A percentile compares a stretch with the other conserved stretches of the same genome.
phyloP scores from a whole-genome alignment of 345 rosid genomes.

The Chamaenerion angustifolium region DNA sequence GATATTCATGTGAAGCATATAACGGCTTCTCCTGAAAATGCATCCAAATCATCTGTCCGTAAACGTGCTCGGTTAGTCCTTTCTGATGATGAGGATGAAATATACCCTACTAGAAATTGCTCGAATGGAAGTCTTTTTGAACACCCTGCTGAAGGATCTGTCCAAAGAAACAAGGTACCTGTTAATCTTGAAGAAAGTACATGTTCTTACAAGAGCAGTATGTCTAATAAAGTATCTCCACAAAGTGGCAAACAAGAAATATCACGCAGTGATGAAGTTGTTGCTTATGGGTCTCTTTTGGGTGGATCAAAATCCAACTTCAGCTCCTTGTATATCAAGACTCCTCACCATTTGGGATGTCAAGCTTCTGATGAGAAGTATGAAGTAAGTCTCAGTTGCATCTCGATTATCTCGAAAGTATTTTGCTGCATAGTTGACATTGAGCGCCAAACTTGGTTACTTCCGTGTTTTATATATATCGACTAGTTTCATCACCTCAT shows the following conservation, averaged over 20 bases:
- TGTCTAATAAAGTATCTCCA: slow-evolving; percentile 19
- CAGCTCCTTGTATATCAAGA: slow-evolving; percentile 17
- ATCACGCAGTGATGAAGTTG: slow-evolving; percentile 25
- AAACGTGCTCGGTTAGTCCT: slow-evolving; percentile 60
- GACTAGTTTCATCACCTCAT: too few relatives aligned
- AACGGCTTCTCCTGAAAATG: slow-evolving; percentile 19
- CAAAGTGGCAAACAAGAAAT: slow-evolving; percentile 23
- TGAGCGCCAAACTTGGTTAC: too few relatives aligned
- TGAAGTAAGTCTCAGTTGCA: slow-evolving; percentile 6
- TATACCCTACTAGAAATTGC: slow-evolving; percentile 22
- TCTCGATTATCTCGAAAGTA: neutral
- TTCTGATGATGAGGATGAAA: slow-evolving; percentile 81
- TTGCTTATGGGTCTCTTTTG: slow-evolving; percentile 24
- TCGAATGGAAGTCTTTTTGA: slow-evolving; percentile 16
- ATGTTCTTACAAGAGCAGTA: slow-evolving; percentile 36
- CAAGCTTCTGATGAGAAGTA: slow-evolving; percentile 21
- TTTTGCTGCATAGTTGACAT: slow-evolving; percentile 1
- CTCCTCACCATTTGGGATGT: slow-evolving; percentile 27
- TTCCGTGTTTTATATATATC: too few relatives aligned
- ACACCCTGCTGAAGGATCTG: slow-evolving; percentile 23
- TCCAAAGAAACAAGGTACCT: slow-evolving; percentile 1
- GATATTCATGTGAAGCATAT: slow-evolving; percentile 17
- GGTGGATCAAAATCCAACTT: slow-evolving; percentile 36
- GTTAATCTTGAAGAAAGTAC: slow-evolving; percentile 57
- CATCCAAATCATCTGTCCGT: slow-evolving; percentile 32